phyloP scores from a whole-genome alignment of 306 rosid genomes.

The Cucumis sativus region Cucumber_9930_V3 NC_026660.2:2977501-2978000 shows the following conservation, averaged over 20 bases:
- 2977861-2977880: conserved; percentile 67
- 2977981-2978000: conserved; percentile 9
- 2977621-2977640: conserved; percentile 68
- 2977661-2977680: conserved; percentile 21
- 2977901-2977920: conserved; percentile 87
- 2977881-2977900: conserved; percentile 81
- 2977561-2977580: conserved; percentile 19
- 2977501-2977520: not conserved
- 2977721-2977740: conserved; percentile 14
- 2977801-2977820: conserved; percentile 71
- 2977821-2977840: conserved; percentile 60
- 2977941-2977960: conserved; percentile 67
- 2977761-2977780: conserved; percentile 51
- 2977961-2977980: conserved; percentile 63
- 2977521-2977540: not conserved
- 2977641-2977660: conserved; percentile 51
- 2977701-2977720: conserved; percentile 27
- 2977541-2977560: not conserved
- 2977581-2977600: conserved; percentile 64
- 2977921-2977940: conserved; percentile 80
- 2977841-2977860: conserved; percentile 79
- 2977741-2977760: conserved; percentile 19
- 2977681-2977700: conserved; percentile 19
- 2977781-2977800: conserved; percentile 90
- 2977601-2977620: conserved; percentile 73